phyloP scores from a whole-genome alignment of 2,329 filamentous ascomycete species.

The Aureobasidium pullulans region DNA sequence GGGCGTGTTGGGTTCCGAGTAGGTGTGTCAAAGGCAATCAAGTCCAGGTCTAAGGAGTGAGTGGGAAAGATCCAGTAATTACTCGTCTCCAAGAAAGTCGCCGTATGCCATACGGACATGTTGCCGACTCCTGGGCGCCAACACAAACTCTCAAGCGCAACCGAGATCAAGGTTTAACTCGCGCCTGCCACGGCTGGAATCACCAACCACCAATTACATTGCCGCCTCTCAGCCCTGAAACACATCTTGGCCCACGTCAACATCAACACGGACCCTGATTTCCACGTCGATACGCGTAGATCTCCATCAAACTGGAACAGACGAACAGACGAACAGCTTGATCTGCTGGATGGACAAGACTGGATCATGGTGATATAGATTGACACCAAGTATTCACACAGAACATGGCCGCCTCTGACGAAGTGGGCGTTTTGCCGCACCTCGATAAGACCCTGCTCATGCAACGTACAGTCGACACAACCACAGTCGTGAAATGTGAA shows the following conservation, averaged over 20 bases:
- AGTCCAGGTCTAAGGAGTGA: background rate
- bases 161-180: conserved; percentile 8
- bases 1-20: background rate
- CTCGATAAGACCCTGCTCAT: background rate
- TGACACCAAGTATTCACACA: background rate
- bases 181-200: background rate
- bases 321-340: background rate
- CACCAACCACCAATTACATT: background rate
- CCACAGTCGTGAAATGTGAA: no score
- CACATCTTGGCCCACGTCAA: background rate
- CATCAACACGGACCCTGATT: background rate
- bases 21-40: background rate
- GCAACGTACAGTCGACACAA: background rate
- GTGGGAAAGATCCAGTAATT: background rate
- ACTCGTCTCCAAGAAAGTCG: background rate
- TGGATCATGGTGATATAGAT: background rate
- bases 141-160: background rate
- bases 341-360: background rate
- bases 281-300: background rate
- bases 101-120: background rate
- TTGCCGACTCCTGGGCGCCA: background rate
- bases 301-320: conserved; percentile 4
- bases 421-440: background rate
- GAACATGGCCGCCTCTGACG: background rate
- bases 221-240: background rate